A percentile compares a stretch with the other conserved stretches of the same genome.
phyloP scores from a whole-genome alignment of 208 protist species.

The Tritrichomonas musculus region DNA sequence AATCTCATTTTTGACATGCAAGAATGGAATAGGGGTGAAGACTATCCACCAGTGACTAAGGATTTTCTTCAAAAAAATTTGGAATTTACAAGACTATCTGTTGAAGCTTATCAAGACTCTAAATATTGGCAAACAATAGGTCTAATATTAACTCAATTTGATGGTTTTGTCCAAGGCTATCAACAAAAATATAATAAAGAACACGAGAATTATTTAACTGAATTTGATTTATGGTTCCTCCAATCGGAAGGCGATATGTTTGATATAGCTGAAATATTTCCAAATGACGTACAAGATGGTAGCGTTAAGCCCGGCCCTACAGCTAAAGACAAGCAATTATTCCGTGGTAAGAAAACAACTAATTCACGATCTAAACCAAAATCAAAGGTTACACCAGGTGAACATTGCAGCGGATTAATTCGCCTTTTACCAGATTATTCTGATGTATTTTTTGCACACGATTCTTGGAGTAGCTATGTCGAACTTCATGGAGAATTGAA shows the following conservation, averaged over 20 bases:
- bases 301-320: not conserved
- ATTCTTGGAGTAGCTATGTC: not conserved
- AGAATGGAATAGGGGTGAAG: not conserved
- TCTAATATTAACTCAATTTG: not conserved
- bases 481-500: slow-evolving; percentile 12
- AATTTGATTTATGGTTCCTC: slow-evolving; percentile 8
- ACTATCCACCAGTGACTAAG: not conserved
- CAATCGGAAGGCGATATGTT: slow-evolving; percentile 28
- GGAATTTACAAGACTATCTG: not conserved
- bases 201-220: not conserved
- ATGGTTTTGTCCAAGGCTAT: not conserved
- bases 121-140: not conserved
- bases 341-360: no score
- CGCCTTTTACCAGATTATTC: not conserved
- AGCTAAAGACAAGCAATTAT: not conserved
- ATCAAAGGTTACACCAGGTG: not conserved
- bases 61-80: not conserved
- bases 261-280: not conserved
- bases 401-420: not conserved
- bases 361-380: not conserved
- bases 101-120: not conserved
- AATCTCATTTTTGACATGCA: slow-evolving; percentile 23
- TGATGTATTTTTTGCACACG: not conserved
- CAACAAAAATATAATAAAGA: no score
- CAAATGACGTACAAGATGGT: not conserved